Conservation (phyloP, 768 basidiomycete genomes). For the Trametes punicea region DNA sequence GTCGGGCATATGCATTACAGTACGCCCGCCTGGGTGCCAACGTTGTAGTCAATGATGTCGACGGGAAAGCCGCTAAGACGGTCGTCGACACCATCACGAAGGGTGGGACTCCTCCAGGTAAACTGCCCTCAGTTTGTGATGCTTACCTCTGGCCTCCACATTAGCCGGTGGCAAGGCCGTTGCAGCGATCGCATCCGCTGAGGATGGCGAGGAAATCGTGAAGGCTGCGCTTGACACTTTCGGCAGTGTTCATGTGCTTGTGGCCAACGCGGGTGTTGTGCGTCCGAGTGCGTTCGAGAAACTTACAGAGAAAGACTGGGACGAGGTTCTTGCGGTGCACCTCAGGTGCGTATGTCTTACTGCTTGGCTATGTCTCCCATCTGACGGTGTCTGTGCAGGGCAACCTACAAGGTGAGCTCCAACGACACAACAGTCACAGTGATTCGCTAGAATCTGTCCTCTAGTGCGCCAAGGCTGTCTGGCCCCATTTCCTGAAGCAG, state of each 20-base stretch:
- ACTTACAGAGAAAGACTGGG: conserved; percentile 94
- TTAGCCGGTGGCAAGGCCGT: conserved; percentile 87
- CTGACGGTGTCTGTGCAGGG: conserved; percentile 37
- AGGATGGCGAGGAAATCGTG: conserved; percentile 89
- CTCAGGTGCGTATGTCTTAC: conserved; percentile 44
- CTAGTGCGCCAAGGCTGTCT: conserved; percentile 88
- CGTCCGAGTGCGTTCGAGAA: conserved; percentile 90
- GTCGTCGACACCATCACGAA: conserved; percentile 87
- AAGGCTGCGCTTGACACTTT: conserved; percentile 84
- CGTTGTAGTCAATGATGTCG: conserved; percentile 94
- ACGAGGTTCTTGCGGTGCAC: conserved; percentile 84
- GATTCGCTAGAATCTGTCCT: neutral
- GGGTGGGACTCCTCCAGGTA: conserved; percentile 41
- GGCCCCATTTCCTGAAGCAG: conserved; percentile 96
- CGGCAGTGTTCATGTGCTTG: conserved; percentile 80
- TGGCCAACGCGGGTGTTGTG: conserved; percentile 92
- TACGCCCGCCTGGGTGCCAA: conserved; percentile 92
- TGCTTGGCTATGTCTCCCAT: neutral
- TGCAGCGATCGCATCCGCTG: conserved; percentile 80
- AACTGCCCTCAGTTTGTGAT: neutral
- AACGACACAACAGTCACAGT: neutral
- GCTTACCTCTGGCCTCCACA: neutral
- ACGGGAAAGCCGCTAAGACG: conserved; percentile 73
- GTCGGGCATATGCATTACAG: conserved; percentile 89
- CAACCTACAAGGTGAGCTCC: conserved; percentile 75